Conservation (phyloP, 352 stramenopile species). For the Pythium rishiriense region DNA sequence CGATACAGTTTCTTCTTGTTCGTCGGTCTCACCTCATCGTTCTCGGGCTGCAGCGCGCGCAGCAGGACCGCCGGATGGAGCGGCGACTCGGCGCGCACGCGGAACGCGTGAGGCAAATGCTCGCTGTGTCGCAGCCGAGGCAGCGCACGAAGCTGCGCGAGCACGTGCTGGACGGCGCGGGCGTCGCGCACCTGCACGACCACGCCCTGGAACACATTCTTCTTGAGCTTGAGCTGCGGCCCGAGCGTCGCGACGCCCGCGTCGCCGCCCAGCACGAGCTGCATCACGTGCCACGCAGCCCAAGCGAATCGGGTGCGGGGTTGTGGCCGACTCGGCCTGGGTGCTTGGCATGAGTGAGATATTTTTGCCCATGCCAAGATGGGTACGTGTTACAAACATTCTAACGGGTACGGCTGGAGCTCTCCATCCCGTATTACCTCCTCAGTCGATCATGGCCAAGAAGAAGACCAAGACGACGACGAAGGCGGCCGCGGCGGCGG, state of each 20-base stretch:
- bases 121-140: constrained; percentile 47
- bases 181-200: constrained; percentile 42
- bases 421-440: too few species aligned
- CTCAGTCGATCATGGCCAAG: constrained; percentile 23
- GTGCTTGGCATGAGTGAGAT: neutral
- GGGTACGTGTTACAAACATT: constrained; percentile 20
- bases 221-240: constrained; percentile 56
- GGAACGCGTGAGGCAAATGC: constrained; percentile 49
- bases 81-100: constrained; percentile 26
- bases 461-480: constrained; percentile 15
- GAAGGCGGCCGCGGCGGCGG: neutral
- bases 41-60: neutral
- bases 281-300: constrained; percentile 5
- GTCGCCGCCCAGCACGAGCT: constrained; percentile 18
- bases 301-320: neutral
- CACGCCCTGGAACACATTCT: constrained; percentile 72
- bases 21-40: neutral
- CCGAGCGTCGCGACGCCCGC: constrained; percentile 39
- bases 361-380: constrained; percentile 7
- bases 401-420: neutral
- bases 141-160: constrained; percentile 33
- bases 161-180: constrained; percentile 26
- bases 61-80: constrained; percentile 23
- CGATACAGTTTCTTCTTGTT: constrained; percentile 25
- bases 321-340: too few species aligned